A percentile compares a stretch with the other conserved stretches of the same genome.
These are phyloP conservation scores for Cyberlindnera subsufficiens DNA, from an alignment of 805 yeast genomes.

Conservation along the genomic window DNA sequence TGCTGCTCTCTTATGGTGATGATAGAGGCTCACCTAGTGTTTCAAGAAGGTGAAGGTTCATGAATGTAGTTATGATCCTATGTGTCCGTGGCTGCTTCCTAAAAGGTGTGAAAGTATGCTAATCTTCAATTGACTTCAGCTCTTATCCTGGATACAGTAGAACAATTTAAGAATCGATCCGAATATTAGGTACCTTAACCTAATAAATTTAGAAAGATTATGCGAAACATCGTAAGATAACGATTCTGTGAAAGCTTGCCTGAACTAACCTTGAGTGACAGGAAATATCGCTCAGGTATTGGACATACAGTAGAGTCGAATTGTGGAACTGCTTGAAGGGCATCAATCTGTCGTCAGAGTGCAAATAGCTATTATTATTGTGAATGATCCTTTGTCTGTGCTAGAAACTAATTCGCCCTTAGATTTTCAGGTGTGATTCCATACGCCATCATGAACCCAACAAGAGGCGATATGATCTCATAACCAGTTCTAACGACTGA, in stretches of 20 bases:
- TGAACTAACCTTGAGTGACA: slow-evolving; percentile 13
- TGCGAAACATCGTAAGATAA: too few species aligned
- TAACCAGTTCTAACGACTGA: slow-evolving; percentile 15
- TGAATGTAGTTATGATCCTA: slow-evolving; percentile 7
- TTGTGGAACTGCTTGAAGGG: slow-evolving; percentile 8
- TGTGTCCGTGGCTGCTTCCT: slow-evolving; percentile 8
- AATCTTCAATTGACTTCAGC: slow-evolving; percentile 4
- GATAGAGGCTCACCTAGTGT: slow-evolving; percentile 16
- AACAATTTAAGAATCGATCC: slow-evolving; percentile 1
- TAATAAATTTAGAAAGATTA: slow-evolving; percentile 3
- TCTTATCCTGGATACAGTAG: slow-evolving; percentile 12
- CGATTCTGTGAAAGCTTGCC: too few species aligned
- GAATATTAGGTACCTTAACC: not conserved
- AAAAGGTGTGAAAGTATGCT: slow-evolving; percentile 13
- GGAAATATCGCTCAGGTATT: slow-evolving; percentile 9
- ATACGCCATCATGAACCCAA: not conserved
- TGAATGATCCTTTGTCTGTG: slow-evolving; percentile 10
- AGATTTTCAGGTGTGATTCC: too few species aligned
- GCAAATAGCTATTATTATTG: slow-evolving; percentile 18
- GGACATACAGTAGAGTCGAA: slow-evolving; percentile 11
- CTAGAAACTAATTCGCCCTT: slow-evolving; percentile 5
- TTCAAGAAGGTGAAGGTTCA: slow-evolving; percentile 8
- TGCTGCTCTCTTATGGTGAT: slow-evolving; percentile 8
- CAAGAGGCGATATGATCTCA: slow-evolving; percentile 6
- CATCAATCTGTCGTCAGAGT: slow-evolving; percentile 13